Evolutionary conservation across 306 rosid genomes (phyloP).

Genomic region (Rubus parviflorus): DNA sequence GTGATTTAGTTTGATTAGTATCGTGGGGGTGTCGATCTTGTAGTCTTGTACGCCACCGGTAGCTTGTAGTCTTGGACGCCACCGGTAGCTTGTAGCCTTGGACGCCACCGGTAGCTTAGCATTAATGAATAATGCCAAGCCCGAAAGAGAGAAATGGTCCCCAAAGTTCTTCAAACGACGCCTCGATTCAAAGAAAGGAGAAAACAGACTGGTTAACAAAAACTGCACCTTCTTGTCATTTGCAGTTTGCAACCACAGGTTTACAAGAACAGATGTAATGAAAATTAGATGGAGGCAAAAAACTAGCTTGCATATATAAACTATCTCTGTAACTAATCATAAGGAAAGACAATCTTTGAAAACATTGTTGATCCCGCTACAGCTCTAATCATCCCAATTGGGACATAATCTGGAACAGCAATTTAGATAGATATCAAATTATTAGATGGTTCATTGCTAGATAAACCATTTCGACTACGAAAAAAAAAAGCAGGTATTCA

Average conservation of each 20-base stretch:
- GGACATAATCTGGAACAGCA: conserved; percentile 33
- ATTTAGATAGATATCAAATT: conserved; percentile 45
- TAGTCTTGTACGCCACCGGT: no score
- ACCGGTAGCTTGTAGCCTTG: no score
- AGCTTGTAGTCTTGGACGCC: no score
- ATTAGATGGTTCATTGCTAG: conserved; percentile 41
- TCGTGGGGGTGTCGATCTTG: no score
- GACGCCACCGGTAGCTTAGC: no score
- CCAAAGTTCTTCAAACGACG: no score
- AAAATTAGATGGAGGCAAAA: neutral
- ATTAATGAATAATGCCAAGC: no score
- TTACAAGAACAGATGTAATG: neutral
- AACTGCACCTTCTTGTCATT: no score
- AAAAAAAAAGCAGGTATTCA: conserved; percentile 21
- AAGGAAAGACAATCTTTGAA: conserved; percentile 16
- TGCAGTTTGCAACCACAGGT: neutral
- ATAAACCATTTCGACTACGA: conserved; percentile 27
- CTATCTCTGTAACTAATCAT: conserved; percentile 13
- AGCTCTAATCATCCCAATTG: conserved; percentile 41
- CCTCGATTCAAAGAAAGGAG: no score
- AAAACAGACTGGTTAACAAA: no score
- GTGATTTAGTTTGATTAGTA: no score
- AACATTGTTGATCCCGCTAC: conserved; percentile 32
- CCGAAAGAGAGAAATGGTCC: neutral
- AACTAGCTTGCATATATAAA: conserved; percentile 10